These are phyloP conservation scores for Nepenthes gracilis DNA, from an alignment of 148 eudicot species.

Conservation along the genomic window DNA sequence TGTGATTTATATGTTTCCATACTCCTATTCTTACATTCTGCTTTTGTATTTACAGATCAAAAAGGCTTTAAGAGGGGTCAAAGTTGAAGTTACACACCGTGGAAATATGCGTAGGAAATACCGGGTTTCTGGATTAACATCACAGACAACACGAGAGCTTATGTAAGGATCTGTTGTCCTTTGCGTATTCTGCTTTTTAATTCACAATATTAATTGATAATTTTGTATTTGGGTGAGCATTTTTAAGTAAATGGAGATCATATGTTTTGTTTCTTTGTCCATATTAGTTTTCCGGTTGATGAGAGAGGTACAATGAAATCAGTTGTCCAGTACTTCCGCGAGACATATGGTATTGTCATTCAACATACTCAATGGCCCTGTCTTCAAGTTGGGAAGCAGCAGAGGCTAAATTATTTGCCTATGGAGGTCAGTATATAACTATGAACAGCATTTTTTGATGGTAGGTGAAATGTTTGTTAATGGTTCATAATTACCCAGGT, in stretches of 20 bases:
- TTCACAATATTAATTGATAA: neutral
- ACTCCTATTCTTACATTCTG: neutral
- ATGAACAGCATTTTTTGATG: neutral
- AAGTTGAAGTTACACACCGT: conserved; percentile 25
- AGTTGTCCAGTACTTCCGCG: conserved; percentile 42
- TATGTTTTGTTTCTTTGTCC: neutral
- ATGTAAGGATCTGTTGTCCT: conserved; percentile 26
- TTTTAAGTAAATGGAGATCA: neutral
- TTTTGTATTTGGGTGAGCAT: conserved; percentile 62
- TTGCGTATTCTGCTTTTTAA: neutral
- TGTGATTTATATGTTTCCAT: neutral
- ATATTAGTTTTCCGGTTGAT: conserved; percentile 2
- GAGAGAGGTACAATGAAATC: conserved; percentile 14
- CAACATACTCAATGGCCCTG: conserved; percentile 43
- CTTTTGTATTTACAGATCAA: conserved; percentile 16
- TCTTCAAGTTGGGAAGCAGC: conserved; percentile 47
- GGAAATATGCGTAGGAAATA: conserved; percentile 55
- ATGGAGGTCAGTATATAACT: conserved; percentile 55
- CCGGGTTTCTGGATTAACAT: conserved; percentile 55
- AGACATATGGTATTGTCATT: conserved; percentile 32
- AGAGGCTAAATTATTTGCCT: conserved; percentile 50
- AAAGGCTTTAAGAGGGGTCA: conserved; percentile 23
- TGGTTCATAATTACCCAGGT: conserved; percentile 16
- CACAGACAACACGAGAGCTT: conserved; percentile 62
- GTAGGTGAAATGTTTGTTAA: neutral